phyloP scores from a whole-genome alignment of 2,329 filamentous ascomycete species.

The Blumeria hordei region DNA sequence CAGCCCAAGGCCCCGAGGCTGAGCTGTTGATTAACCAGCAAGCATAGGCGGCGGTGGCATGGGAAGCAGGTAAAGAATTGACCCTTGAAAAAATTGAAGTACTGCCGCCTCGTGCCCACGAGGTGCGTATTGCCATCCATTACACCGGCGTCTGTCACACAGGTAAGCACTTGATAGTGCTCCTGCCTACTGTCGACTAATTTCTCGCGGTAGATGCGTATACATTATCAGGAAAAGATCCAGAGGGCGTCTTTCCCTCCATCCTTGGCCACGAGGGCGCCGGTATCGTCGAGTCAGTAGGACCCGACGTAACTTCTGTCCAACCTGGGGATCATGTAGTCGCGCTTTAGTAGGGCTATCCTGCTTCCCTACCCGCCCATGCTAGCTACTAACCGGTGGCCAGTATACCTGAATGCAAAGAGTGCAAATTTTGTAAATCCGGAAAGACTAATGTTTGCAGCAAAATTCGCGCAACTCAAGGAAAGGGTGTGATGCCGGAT shows the following conservation, averaged over 20 bases:
- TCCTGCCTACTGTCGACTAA: neutral
- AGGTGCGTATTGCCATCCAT: conserved; percentile 91
- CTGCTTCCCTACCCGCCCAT: neutral
- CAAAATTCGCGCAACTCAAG: conserved; percentile 94
- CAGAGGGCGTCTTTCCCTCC: conserved; percentile 80
- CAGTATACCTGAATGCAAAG: conserved; percentile 85
- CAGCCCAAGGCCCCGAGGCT: neutral
- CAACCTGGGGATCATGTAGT: conserved; percentile 84
- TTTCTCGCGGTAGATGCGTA: conserved; percentile 44
- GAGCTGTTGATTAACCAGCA: conserved; percentile 1
- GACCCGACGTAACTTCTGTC: conserved; percentile 83
- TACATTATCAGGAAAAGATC: conserved; percentile 87
- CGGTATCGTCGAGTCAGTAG: conserved; percentile 77
- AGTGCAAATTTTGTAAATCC: conserved; percentile 99
- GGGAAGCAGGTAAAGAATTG: conserved; percentile 82
- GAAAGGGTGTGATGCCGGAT: conserved; percentile 89
- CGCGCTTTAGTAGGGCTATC: conserved; percentile 49
- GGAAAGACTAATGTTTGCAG: conserved; percentile 98
- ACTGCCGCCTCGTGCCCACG: conserved; percentile 63
- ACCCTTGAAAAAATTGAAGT: conserved; percentile 85
- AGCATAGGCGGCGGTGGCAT: conserved; percentile 66
- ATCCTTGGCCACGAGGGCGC: conserved; percentile 80
- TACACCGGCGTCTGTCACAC: conserved; percentile 99
- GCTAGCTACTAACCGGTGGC: no score
- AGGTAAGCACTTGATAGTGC: conserved; percentile 25